Percentiles rank a stretch among this genome's conserved stretches.
Evolutionary conservation across 2,329 filamentous ascomycete species (phyloP).

Genomic region (Fonsecaea erecta): DNA sequence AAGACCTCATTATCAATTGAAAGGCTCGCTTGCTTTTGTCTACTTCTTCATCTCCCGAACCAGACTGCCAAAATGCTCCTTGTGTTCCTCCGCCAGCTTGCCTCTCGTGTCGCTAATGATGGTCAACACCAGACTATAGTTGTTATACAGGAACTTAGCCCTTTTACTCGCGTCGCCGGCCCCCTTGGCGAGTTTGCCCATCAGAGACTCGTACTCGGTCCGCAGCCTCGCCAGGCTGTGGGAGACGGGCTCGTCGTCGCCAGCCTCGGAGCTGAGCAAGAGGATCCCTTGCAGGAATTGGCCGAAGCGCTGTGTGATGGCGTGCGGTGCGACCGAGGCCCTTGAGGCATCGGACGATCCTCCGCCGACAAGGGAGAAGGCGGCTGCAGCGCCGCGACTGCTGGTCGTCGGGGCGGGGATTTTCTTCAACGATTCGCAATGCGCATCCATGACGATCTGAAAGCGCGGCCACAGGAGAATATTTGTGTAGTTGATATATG

Average conservation of each 20-base stretch:
- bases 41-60: slow-evolving; percentile 32
- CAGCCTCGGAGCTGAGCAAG: slow-evolving; percentile 81
- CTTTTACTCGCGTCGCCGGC: slow-evolving; percentile 78
- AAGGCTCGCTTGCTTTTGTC: background rate
- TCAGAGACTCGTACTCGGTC: slow-evolving; percentile 79
- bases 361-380: slow-evolving; percentile 57
- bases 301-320: slow-evolving; percentile 92
- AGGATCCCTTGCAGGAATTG: slow-evolving; percentile 88
- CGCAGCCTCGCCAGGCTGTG: slow-evolving; percentile 78
- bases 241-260: slow-evolving; percentile 90
- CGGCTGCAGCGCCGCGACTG: slow-evolving; percentile 53
- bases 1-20: background rate
- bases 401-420: slow-evolving; percentile 48
- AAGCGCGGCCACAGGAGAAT: slow-evolving; percentile 98
- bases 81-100: slow-evolving; percentile 68
- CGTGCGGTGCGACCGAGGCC: slow-evolving; percentile 81
- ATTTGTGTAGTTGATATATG: slow-evolving; percentile 90
- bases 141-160: slow-evolving; percentile 90
- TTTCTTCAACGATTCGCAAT: slow-evolving; percentile 82
- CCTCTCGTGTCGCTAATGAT: slow-evolving; percentile 71
- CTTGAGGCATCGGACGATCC: slow-evolving; percentile 59
- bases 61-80: slow-evolving; percentile 72
- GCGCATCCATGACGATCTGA: slow-evolving; percentile 89
- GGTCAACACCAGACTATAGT: slow-evolving; percentile 91
- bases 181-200: slow-evolving; percentile 74